A percentile compares a stretch with the other conserved stretches of the same genome.
Conservation (phyloP, 495 filamentous ascomycete genomes). For the Beverwykella pulmonaria region DNA sequence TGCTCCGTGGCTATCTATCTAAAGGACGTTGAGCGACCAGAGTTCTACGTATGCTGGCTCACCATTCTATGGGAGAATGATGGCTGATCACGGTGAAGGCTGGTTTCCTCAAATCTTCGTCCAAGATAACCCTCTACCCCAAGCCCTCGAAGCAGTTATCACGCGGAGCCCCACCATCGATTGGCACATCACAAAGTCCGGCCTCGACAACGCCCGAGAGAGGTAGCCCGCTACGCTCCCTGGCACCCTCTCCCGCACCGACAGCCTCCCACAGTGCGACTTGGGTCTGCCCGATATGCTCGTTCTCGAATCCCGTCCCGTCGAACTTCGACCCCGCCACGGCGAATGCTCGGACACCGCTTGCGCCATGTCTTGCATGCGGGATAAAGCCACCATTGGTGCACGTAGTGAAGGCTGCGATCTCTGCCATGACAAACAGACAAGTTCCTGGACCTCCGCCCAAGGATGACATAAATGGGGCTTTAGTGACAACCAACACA, state of each 20-base stretch:
- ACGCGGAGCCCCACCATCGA: constrained; percentile 43
- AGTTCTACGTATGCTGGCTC: constrained; percentile 71
- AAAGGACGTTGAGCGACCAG: constrained; percentile 86
- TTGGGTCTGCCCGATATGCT: constrained; percentile 98
- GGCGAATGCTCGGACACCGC: constrained; percentile 70
- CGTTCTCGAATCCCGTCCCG: constrained; percentile 92
- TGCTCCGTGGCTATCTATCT: constrained; percentile 83
- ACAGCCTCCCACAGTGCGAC: constrained; percentile 66
- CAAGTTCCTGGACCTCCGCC: constrained; percentile 14
- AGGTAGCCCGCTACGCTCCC: constrained; percentile 52
- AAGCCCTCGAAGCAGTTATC: constrained; percentile 66
- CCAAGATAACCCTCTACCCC: constrained; percentile 86
- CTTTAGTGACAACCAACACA: background rate
- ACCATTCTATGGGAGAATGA: background rate
- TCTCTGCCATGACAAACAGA: constrained; percentile 53
- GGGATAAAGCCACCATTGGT: constrained; percentile 88
- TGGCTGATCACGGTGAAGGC: constrained; percentile 57
- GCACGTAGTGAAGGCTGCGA: constrained; percentile 80
- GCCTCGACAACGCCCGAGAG: constrained; percentile 54
- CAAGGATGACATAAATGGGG: background rate
- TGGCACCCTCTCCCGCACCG: constrained; percentile 53
- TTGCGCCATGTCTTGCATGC: constrained; percentile 88
- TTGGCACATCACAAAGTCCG: constrained; percentile 40
- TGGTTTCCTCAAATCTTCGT: constrained; percentile 90
- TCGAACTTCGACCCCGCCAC: constrained; percentile 86